phyloP scores from a whole-genome alignment of 2,329 filamentous ascomycete genomes.

The Claviceps africana region DNA sequence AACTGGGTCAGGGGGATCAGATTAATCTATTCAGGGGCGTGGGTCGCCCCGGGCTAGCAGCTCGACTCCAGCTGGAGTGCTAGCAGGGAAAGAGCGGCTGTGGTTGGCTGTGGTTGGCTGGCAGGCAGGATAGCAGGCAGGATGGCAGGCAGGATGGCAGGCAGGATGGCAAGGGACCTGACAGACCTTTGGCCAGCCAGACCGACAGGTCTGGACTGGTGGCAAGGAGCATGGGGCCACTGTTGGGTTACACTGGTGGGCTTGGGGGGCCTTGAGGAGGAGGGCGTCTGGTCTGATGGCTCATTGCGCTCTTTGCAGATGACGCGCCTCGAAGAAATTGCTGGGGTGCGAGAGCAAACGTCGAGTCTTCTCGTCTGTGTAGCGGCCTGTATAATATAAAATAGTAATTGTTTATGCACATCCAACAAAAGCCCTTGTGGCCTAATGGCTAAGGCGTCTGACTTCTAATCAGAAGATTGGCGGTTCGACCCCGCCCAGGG shows the following conservation, averaged over 20 bases:
- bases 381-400: neutral
- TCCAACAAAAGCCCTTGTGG: neutral
- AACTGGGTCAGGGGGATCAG: neutral
- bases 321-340: no score
- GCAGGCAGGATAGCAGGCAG: no score
- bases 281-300: no score
- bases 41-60: no score
- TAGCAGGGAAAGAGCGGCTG: neutral
- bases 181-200: no score
- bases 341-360: no score
- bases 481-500: conserved; percentile 1
- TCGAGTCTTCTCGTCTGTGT: neutral
- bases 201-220: no score
- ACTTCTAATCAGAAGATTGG: conserved; percentile 2
- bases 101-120: neutral
- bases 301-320: no score
- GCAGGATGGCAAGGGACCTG: neutral
- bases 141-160: neutral
- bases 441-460: conserved; percentile 2
- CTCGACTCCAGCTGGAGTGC: no score
- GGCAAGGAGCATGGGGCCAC: no score
- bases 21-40: neutral
- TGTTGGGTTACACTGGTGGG: no score
- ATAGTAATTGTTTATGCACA: neutral
- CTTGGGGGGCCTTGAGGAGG: no score